A percentile compares a stretch with the other conserved stretches of the same genome.
Conservation (phyloP, 2,329 filamentous ascomycete species). For the Colletotrichum agaves region DNA sequence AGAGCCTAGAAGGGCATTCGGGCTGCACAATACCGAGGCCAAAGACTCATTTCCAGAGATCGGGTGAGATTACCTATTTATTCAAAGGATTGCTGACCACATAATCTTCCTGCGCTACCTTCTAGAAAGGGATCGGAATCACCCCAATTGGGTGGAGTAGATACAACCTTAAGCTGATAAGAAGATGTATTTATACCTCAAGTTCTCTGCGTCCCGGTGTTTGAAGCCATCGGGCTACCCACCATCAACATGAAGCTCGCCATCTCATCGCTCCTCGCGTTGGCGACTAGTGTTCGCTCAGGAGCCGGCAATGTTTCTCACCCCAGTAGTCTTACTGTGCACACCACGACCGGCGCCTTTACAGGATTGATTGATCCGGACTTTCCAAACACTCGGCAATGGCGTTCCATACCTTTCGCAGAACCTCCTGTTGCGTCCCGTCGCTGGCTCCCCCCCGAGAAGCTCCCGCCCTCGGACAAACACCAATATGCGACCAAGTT, state of each 20-base stretch:
- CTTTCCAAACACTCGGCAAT: constrained; percentile 49
- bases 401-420: constrained; percentile 51
- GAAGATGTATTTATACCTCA: not conserved
- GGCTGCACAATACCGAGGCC: too few species aligned
- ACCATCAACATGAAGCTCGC: constrained; percentile 11
- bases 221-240: not conserved
- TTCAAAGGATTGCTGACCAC: constrained; percentile 23
- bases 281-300: not conserved
- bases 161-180: not conserved
- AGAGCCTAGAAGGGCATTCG: too few species aligned
- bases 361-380: constrained; percentile 47
- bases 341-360: constrained; percentile 46
- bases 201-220: not conserved
- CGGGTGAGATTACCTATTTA: too few species aligned
- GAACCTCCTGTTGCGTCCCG: constrained; percentile 46
- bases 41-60: too few species aligned
- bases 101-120: constrained; percentile 6
- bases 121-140: constrained; percentile 11
- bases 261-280: constrained; percentile 5
- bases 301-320: not conserved
- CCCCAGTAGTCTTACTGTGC: constrained; percentile 41
- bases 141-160: not conserved
- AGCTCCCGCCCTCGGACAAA: constrained; percentile 40
- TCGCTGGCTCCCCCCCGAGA: constrained; percentile 45
- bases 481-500: constrained; percentile 43